These are phyloP conservation scores for Aspergillus latus DNA, from an alignment of 2,329 filamentous ascomycete species.

Conservation along the genomic window DNA sequence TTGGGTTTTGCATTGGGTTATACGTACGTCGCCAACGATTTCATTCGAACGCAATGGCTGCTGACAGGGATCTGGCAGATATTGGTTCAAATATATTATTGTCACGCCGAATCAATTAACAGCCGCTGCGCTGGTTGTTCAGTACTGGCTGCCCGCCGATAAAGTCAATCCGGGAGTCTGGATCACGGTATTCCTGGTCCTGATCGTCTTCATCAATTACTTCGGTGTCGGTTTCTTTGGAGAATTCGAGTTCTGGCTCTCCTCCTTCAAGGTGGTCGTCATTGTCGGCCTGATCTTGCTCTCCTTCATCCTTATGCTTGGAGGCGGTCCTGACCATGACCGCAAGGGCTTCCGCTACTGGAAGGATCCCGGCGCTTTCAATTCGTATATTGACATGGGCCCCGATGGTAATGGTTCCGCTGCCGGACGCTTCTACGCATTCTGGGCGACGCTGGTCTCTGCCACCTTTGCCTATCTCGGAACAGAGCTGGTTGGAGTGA, in stretches of 20 bases:
- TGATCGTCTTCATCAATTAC: conserved; percentile 66
- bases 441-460: conserved; percentile 72
- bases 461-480: conserved; percentile 78
- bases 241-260: conserved; percentile 63
- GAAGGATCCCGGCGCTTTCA: conserved; percentile 62
- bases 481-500: conserved; percentile 74
- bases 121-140: conserved; percentile 73
- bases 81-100: conserved; percentile 78
- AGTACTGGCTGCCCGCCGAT: conserved; percentile 69
- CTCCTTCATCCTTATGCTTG: conserved; percentile 62
- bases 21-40: conserved; percentile 50
- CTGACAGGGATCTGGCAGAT: conserved; percentile 27
- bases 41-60: background rate
- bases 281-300: conserved; percentile 67
- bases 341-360: conserved; percentile 67
- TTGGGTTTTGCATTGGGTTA: conserved; percentile 77
- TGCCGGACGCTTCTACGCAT: conserved; percentile 58
- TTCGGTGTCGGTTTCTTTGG: conserved; percentile 70
- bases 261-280: conserved; percentile 67
- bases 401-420: conserved; percentile 31
- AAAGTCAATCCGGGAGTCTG: conserved; percentile 75
- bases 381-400: conserved; percentile 41
- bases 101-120: conserved; percentile 82
- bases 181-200: conserved; percentile 68
- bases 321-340: conserved; percentile 64